Base-by-base conservation (phyloP, 2,329 filamentous ascomycete genomes). In the Fusarium liriodendri region DNA sequence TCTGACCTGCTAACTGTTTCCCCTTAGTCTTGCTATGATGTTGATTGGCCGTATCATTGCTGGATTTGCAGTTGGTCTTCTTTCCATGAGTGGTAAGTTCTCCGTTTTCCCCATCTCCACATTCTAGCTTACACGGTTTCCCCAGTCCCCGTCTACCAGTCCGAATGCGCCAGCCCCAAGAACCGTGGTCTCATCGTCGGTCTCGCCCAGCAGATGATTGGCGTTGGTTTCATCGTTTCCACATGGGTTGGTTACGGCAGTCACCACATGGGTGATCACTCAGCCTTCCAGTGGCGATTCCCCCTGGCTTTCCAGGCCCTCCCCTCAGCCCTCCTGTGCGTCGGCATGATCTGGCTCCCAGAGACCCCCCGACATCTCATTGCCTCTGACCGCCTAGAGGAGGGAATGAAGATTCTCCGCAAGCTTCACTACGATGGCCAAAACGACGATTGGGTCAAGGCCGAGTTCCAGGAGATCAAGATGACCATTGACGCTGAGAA, bases 391-490 rank as follows among this genome's bases (percentile, higher is more conserved):
- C 76, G 78, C 5, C 75, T 84, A 58, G 83, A 85, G 5, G 84
- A 88, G 67, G 85, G 80, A 5, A 78, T 83, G 73, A 76, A 64
- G 2, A 81, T 84, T 18, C 79, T 87, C 2, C 74, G 76, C 29
- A 88, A 85, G 60, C 76, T 91, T 7, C 89, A 90, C 66, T 87
- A 81, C 67, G 81, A 89, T 61, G 88, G 88, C 25, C 80, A 73
- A 4, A 89, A 90, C 62, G 85, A 88, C 1, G 88, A 90, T 0
- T 90, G 86, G 83, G 86, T 92, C 59, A 78, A 88, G 40, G 74
- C 79, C 2, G 88, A 90, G 73, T 90, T 87, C 74, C 82, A 85
- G 45, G 87, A 90, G 71, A 91, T 91, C 76, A 87, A 86, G 66
- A 80, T 83, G 7, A 90, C 89, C 1, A 89, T 91, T 29, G 84